Percentiles rank a stretch among this genome's conserved stretches.
Evolutionary conservation across 225 moss, liverwort and hornwort genomes (phyloP).

Genomic region (Straminergon stramineum): DNA sequence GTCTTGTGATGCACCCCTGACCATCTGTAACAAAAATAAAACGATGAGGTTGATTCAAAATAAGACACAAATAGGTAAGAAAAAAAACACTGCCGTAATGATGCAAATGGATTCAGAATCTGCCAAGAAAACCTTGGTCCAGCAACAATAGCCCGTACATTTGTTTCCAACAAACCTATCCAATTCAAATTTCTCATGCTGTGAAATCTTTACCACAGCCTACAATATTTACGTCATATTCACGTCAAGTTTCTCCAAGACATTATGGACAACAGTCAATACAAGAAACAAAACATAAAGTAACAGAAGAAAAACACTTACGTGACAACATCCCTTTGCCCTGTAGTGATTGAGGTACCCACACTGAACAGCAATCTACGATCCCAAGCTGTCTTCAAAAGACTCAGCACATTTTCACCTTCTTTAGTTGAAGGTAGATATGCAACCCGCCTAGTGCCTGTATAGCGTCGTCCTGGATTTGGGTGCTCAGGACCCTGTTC

Average conservation of each 20-base stretch:
- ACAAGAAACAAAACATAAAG: not conserved
- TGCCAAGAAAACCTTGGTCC: not conserved
- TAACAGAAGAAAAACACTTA: slow-evolving; percentile 8
- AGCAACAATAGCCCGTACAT: not conserved
- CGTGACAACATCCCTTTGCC: slow-evolving; percentile 49
- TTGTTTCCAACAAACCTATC: not conserved
- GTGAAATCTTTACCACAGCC: not conserved
- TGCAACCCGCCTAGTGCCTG: slow-evolving; percentile 44
- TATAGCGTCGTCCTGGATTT: slow-evolving; percentile 37
- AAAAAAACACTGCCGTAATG: not conserved
- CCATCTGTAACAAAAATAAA: slow-evolving; percentile 30
- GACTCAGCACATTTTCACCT: slow-evolving; percentile 49
- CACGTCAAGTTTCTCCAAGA: not conserved
- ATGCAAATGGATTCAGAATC: not conserved
- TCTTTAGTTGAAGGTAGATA: slow-evolving; percentile 48
- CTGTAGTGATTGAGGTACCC: slow-evolving; percentile 59
- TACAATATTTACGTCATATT: not conserved
- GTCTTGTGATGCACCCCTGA: slow-evolving; percentile 67
- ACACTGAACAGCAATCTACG: slow-evolving; percentile 58
- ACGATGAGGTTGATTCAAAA: not conserved
- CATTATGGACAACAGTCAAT: not conserved
- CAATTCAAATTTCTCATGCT: not conserved
- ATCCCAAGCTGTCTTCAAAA: slow-evolving; percentile 56
- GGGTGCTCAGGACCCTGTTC: slow-evolving; percentile 49
- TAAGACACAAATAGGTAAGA: not conserved